phyloP scores from a whole-genome alignment of 345 rosid species.

The Mercurialis annua region DNA sequence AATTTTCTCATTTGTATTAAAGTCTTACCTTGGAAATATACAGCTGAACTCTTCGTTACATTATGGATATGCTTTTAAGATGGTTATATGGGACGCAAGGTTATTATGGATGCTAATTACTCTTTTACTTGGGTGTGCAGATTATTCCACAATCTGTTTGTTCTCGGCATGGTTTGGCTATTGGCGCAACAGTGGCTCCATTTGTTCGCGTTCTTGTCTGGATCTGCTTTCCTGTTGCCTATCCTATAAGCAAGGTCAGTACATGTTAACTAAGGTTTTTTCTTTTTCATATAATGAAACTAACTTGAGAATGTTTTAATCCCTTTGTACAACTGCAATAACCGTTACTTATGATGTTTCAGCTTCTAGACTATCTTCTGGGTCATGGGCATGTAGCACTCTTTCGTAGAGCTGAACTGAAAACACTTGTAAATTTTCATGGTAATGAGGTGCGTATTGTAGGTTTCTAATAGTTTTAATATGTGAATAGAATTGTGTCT shows the following conservation, averaged over 20 bases:
- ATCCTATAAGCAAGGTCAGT: slow-evolving; percentile 93
- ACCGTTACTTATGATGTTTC: slow-evolving; percentile 21
- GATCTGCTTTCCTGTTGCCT: slow-evolving; percentile 87
- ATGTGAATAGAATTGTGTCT: background rate
- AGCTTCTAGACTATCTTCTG: slow-evolving; percentile 79
- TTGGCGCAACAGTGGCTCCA: slow-evolving; percentile 87
- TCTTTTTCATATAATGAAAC: no score
- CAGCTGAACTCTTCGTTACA: background rate
- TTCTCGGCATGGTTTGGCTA: slow-evolving; percentile 90
- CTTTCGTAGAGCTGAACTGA: slow-evolving; percentile 97
- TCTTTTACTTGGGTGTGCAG: slow-evolving; percentile 38
- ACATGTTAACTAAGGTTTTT: no score
- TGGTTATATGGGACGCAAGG: background rate
- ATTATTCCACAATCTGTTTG: slow-evolving; percentile 93
- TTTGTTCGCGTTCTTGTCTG: slow-evolving; percentile 83
- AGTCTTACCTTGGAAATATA: background rate
- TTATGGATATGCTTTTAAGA: slow-evolving; percentile 2
- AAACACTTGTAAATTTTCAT: slow-evolving; percentile 89
- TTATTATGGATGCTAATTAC: slow-evolving; percentile 1
- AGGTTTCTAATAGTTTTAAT: background rate
- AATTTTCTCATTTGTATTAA: slow-evolving; percentile 1
- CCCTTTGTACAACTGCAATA: background rate
- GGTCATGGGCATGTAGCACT: slow-evolving; percentile 90
- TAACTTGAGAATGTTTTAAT: slow-evolving; percentile 4
- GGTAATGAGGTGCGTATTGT: slow-evolving; percentile 77